These are phyloP conservation scores for Cinnamomum micranthum DNA, from an alignment of 164 flowering plant genomes.

Conservation along the genomic window DNA sequence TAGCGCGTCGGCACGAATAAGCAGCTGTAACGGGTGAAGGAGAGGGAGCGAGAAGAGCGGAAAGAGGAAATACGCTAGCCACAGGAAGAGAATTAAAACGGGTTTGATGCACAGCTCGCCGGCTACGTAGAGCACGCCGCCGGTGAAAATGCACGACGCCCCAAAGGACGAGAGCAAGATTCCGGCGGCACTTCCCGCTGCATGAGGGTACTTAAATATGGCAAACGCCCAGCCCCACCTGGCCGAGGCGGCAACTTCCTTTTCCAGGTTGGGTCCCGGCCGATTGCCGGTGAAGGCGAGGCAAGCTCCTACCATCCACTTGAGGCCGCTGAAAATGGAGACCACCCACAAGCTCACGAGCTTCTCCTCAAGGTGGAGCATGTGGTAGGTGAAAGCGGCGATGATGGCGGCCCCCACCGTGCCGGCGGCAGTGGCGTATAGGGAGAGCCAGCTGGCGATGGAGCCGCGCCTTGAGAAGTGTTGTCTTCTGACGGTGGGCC, in stretches of 20 bases:
- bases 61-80: conserved; percentile 47
- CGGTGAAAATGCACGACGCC: conserved; percentile 50
- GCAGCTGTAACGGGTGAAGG: conserved; percentile 42
- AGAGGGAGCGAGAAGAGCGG: conserved; percentile 51
- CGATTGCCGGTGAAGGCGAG: conserved; percentile 28
- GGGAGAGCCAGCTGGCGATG: conserved; percentile 48
- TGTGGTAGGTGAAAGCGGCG: conserved; percentile 52
- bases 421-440: conserved; percentile 49
- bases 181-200: conserved; percentile 33
- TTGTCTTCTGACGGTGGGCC: conserved; percentile 10
- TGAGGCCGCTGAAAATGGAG: conserved; percentile 62
- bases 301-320: conserved; percentile 40
- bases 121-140: conserved; percentile 34
- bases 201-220: conserved; percentile 45
- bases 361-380: conserved; percentile 36
- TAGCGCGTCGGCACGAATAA: conserved; percentile 40
- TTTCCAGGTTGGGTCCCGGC: conserved; percentile 6
- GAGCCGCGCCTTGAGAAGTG: conserved; percentile 31
- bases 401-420: conserved; percentile 49
- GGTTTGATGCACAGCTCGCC: conserved; percentile 46
- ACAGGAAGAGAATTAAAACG: conserved; percentile 25
- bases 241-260: background rate
- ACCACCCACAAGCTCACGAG: conserved; percentile 53
- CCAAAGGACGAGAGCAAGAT: conserved; percentile 48
- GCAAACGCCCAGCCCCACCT: conserved; percentile 22